Conservation (phyloP, 805 yeast genomes). For the Candida michaelii region DNA sequence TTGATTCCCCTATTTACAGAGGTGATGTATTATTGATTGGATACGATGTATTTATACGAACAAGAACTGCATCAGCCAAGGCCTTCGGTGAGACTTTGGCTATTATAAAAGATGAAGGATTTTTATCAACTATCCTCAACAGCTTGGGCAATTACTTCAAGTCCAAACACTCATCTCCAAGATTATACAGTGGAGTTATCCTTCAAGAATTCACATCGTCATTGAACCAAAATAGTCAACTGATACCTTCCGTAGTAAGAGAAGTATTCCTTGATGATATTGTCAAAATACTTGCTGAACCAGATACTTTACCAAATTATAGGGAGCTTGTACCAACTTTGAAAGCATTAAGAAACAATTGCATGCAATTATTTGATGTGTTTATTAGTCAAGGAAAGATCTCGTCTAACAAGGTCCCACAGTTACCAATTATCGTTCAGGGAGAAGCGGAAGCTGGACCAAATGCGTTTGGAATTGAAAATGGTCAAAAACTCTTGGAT, state of each 20-base stretch:
- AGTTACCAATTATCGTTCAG: constrained; percentile 83
- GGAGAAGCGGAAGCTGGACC: constrained; percentile 95
- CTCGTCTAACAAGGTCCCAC: constrained; percentile 70
- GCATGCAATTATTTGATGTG: constrained; percentile 76
- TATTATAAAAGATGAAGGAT: constrained; percentile 39
- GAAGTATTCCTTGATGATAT: constrained; percentile 27
- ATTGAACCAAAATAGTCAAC: constrained; percentile 14
- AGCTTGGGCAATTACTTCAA: constrained; percentile 43
- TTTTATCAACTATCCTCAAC: constrained; percentile 39
- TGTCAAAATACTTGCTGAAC: constrained; percentile 39
- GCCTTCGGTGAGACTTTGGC: constrained; percentile 73
- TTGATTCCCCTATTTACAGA: constrained; percentile 86
- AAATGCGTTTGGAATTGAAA: constrained; percentile 79
- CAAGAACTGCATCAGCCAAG: constrained; percentile 71
- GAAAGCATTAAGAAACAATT: constrained; percentile 81
- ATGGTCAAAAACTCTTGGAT: constrained; percentile 67
- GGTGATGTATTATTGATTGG: constrained; percentile 93
- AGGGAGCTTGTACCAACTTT: constrained; percentile 86
- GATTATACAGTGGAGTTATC: constrained; percentile 66
- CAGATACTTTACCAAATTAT: constrained; percentile 53
- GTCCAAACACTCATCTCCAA: constrained; percentile 77
- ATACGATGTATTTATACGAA: constrained; percentile 65
- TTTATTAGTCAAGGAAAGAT: constrained; percentile 77
- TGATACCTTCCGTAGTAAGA: constrained; percentile 19
- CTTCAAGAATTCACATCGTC: constrained; percentile 63